These are phyloP conservation scores for Yamadazyma philogaea DNA, from an alignment of 805 yeast species.

Conservation along the genomic window DNA sequence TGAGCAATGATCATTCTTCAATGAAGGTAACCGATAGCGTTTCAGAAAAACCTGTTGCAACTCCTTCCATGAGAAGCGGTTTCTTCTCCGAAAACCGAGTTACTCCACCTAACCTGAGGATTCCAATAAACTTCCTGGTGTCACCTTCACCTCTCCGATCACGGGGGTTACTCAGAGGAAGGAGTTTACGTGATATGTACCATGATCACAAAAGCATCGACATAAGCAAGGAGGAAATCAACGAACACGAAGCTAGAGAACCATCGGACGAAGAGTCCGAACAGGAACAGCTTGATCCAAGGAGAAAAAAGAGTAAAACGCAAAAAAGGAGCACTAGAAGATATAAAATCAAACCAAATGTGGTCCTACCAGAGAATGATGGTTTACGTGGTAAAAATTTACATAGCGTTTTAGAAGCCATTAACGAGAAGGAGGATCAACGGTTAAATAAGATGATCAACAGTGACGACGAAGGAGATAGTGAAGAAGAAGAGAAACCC, in stretches of 20 bases:
- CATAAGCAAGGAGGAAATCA: conserved; percentile 13
- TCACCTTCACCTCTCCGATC: conserved; percentile 48
- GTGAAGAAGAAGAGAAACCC: conserved; percentile 14
- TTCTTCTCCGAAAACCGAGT: too few species aligned
- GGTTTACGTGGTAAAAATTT: conserved; percentile 40
- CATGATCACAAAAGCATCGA: conserved; percentile 41
- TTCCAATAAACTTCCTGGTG: conserved; percentile 25
- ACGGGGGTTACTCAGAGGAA: conserved; percentile 16
- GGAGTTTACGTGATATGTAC: conserved; percentile 43
- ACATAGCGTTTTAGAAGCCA: conserved; percentile 37
- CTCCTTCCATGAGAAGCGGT: not conserved
- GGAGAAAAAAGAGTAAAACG: conserved; percentile 36
- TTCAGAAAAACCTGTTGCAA: not conserved
- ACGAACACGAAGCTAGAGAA: conserved; percentile 10
- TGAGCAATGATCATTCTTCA: too few species aligned
- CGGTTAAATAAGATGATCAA: conserved; percentile 21
- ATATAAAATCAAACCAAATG: conserved; percentile 45
- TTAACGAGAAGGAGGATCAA: conserved; percentile 26
- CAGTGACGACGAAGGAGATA: conserved; percentile 10
- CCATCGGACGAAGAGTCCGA: conserved; percentile 9
- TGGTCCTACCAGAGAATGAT: conserved; percentile 17
- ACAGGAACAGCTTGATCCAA: not conserved
- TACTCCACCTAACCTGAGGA: conserved; percentile 15
- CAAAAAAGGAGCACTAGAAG: conserved; percentile 53
- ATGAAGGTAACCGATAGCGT: too few species aligned